Percentiles rank a stretch among this genome's conserved stretches.
These are phyloP conservation scores for Russula foetens DNA, from an alignment of 768 basidiomycete genomes.

Conservation along the genomic window DNA sequence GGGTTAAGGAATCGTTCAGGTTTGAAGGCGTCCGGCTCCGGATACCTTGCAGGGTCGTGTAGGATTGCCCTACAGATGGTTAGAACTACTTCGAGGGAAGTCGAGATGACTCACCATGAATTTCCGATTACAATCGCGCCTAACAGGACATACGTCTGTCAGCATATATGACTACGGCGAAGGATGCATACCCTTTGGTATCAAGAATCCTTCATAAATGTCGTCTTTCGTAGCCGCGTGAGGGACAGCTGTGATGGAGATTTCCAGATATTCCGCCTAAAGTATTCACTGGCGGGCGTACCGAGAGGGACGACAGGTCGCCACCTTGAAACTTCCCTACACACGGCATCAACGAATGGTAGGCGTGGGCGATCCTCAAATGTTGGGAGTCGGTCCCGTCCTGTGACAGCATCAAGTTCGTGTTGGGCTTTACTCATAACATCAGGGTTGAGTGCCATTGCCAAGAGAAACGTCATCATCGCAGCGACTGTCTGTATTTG, in stretches of 20 bases:
- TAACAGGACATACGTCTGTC: background rate
- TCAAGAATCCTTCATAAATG: background rate
- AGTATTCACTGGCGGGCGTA: background rate
- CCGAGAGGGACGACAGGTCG: background rate
- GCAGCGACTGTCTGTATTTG: background rate
- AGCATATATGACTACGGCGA: background rate
- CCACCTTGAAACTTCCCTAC: background rate
- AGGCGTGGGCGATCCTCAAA: background rate
- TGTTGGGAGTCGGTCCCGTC: background rate
- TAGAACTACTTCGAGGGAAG: background rate
- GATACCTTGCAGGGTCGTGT: background rate
- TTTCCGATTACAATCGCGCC: background rate
- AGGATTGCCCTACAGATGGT: background rate
- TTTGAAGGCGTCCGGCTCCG: slow-evolving; percentile 16
- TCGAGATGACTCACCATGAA: background rate
- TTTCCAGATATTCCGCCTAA: background rate
- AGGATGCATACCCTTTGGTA: background rate
- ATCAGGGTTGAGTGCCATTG: background rate
- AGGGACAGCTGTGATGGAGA: background rate
- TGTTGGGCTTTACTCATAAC: background rate
- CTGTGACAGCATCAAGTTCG: background rate
- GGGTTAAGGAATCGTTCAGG: slow-evolving; percentile 17
- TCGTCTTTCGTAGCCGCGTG: background rate
- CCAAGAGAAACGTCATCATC: background rate
- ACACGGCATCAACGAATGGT: background rate